Percentiles rank a stretch among this genome's conserved stretches.
These are phyloP conservation scores for Tripterygium wilfordii DNA, from an alignment of 177 flowering plant genomes.

Conservation along the genomic window DNA sequence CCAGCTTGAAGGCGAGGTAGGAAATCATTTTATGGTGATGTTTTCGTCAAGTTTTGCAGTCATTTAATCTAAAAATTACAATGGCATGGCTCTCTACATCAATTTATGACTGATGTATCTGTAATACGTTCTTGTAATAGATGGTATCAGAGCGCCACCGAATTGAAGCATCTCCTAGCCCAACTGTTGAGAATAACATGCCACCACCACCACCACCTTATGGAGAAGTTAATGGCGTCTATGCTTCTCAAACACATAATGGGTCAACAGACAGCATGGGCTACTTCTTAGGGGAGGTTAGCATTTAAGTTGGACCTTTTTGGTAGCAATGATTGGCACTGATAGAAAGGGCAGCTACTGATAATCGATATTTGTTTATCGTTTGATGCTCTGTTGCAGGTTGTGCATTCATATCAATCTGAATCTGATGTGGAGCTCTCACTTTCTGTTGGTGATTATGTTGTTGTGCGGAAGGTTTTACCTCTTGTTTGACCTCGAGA, in stretches of 20 bases:
- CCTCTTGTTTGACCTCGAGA: not conserved
- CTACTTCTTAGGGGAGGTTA: conserved; percentile 82
- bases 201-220: conserved; percentile 85
- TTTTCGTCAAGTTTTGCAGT: not conserved
- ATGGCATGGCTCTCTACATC: not conserved
- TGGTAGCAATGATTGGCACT: not conserved
- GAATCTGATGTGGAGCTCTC: conserved; percentile 80
- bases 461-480: conserved; percentile 81
- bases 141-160: conserved; percentile 79
- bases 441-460: conserved; percentile 77
- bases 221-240: conserved; percentile 63
- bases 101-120: not conserved
- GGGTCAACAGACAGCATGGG: conserved; percentile 54
- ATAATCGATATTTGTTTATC: not conserved
- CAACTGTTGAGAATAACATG: conserved; percentile 39
- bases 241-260: conserved; percentile 48
- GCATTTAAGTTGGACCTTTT: not conserved
- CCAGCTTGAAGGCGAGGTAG: conserved; percentile 86
- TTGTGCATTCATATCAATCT: conserved; percentile 59
- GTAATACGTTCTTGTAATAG: conserved; percentile 32
- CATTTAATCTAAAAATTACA: not conserved
- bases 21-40: not conserved
- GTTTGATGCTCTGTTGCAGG: conserved; percentile 33
- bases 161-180: conserved; percentile 72
- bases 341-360: not conserved